Evolutionary conservation across 148 eudicot genomes (phyloP), one percentile per base, ranked within the genome.

Genomic region (Nyssa sinensis): DNA sequence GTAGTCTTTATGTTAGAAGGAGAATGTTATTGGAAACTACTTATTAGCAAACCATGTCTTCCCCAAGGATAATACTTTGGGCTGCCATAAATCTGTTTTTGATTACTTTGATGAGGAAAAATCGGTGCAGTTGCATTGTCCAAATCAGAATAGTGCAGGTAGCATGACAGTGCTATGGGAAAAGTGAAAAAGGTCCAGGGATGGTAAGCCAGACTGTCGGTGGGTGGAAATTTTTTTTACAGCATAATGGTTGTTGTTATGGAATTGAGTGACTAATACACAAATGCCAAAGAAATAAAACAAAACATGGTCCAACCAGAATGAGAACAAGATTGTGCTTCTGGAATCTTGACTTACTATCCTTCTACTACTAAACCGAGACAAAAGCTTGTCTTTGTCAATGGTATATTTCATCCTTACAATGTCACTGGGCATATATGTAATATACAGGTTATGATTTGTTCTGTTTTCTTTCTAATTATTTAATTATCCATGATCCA

Each of bases 271-370:
- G 4, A 69, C 13, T 7, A 53, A 3, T 37, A 37, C 41, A 3
- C 4, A 5, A 32, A 57, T 31, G 47, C 6, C 49, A 32, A 33
- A 57, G 14, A 24, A 31, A 57, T 12, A 28, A n/a, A 8, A 70
- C 63, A 55, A 13, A 31, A 55, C 63, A 33, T 32, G 31, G 63
- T 57, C 47, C 63, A 55, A 55, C 73, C 44, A 14, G 23, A 23
- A 55, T 28, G 19, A 69, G 37, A 51, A 49, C 16, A 24, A 10
- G 29, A 19, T 4, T 28, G 30, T 29, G 34, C 7, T 47, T 17
- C 71, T 44, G 58, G 72, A 32, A 69, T 69, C 72, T 53, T 31
- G 3, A 53, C 41, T 7, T 16, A 51, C 62, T 51, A 14, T 24
- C 61, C 62, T 21, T 25, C 25, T 58, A 29, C 58, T 3, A 66